These are phyloP conservation scores for Diddensiella transvaalensis DNA, from an alignment of 805 yeast genomes.

Conservation along the genomic window DNA sequence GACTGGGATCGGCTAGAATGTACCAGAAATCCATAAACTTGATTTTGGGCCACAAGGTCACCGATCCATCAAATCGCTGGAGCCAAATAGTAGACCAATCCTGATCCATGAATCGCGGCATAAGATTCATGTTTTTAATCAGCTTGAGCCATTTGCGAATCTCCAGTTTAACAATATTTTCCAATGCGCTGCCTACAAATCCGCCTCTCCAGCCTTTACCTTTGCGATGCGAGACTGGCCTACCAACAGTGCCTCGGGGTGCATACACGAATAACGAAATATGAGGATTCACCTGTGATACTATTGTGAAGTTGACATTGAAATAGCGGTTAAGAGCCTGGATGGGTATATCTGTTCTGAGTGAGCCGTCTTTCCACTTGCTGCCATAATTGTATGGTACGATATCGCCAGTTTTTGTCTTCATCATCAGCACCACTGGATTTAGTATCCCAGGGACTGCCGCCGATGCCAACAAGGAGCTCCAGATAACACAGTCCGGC, in stretches of 20 bases:
- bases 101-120: constrained; percentile 66
- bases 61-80: constrained; percentile 69
- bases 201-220: constrained; percentile 70
- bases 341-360: constrained; percentile 75
- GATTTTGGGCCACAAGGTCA: constrained; percentile 73
- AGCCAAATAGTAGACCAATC: constrained; percentile 80
- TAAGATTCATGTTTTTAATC: constrained; percentile 57
- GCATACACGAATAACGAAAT: constrained; percentile 71
- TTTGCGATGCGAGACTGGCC: constrained; percentile 62
- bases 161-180: constrained; percentile 66
- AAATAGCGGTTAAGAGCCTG: constrained; percentile 70
- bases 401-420: constrained; percentile 42
- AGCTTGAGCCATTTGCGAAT: constrained; percentile 74
- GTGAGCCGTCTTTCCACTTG: constrained; percentile 76
- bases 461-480: constrained; percentile 67
- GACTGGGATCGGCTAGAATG: constrained; percentile 66
- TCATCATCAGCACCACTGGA: constrained; percentile 78
- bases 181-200: constrained; percentile 66
- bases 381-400: constrained; percentile 70
- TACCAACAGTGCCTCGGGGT: constrained; percentile 76
- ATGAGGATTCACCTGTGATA: constrained; percentile 82
- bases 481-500: constrained; percentile 81
- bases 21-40: constrained; percentile 55
- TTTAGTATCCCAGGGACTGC: constrained; percentile 81
- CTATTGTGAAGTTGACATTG: constrained; percentile 71